Evolutionary conservation across 1,139 yeast genomes (phyloP), one percentile per base, ranked within the genome.

Genomic region (Candida pseudocylindracea): DNA sequence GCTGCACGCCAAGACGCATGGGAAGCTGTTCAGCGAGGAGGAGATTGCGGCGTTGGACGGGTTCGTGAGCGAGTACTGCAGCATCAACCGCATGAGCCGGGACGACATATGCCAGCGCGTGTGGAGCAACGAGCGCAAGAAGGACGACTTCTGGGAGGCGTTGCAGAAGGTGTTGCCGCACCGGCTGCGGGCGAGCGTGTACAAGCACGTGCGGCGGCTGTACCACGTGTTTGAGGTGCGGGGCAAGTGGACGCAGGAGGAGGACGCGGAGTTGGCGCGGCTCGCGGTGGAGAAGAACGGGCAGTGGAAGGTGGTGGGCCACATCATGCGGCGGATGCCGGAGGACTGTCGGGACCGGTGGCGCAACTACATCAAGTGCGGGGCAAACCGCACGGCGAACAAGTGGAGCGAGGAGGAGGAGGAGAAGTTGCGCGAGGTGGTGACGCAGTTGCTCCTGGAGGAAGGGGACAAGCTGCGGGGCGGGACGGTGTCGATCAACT

Each of bases 321-420:
- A 63, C 35, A 53, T 60, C 8, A 58, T 83, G 69, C 80, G 80
- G 10, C 64, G 96, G 44, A 85, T 85, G 96, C 95, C 96, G 1
- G 96, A 85, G 45, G 96, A 85, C 53, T 83, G 95, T 49, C 64
- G 96, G 41, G 96, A 85, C 48, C 62, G 96, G 40, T 85, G 93
- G 93, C 64, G 96, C 50, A 85, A 85, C 50, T 85, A 85, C 46
- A 76, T 83, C 38, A 83, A 83, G 49, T 83, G 95, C 54, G 95
- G 95, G 26, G 59, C 58, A 11, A 67, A 67, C 36, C 60, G 95
- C 39, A 67, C 70, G 11, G 64, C 66, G 33, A 74, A 79, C 49
- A 78, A 75, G 47, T 85, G 96, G 96, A 57, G 73, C 0, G 48
- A 51, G 1, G 72, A 67, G 30, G 94, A 83, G 46, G 95, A 83